Base-by-base conservation (phyloP, 2,329 filamentous ascomycete species). In the Alternaria brassicicola region DNA sequence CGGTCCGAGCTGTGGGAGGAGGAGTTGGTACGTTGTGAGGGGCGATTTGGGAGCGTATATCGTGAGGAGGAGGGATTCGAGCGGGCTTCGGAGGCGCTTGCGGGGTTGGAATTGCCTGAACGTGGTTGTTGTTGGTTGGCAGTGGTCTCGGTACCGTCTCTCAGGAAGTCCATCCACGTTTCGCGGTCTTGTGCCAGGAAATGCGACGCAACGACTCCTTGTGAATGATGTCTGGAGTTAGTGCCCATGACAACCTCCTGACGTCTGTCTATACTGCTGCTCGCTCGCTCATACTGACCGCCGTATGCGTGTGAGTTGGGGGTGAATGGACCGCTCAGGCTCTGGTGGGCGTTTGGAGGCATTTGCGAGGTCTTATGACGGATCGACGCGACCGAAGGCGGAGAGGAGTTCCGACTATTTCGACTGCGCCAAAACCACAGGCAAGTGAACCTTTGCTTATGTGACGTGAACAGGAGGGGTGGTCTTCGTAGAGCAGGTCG, bases 151-250 rank as follows among this genome's bases (percentile, higher is more conserved):
- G 45, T 62, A 39, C 66, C 67, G 42, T 64, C 52, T 13, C 73
- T 59, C 39, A 76, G 59, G 52, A 77, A 77, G 63, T 76, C 74
- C 36, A 71, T 63, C 75, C 75, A 77, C 35, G 75, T 75, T 59
- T 77, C 70, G 30, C 72, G 68, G 15, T 66, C 68, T 33, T 71
- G 71, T 1, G 69, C 65, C 10, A 69, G 63, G 49, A 69, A 71
- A 52, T 72, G 71, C 15, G 70, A 72, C 9, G 71, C 69, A 7
- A 71, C 65, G 13, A 66, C 65, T 4, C 70, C 70, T 52, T 70
- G 66, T 28, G 60, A 61, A 45, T 49, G 54, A 5, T 60, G 48
- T 39, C 60, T 39, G n/a, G 53, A 57, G 21, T 47, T 59, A 13
- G 46, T 55, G 2, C 53, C 41, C 15, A 52, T 23, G 12, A 58